These are phyloP conservation scores for Trypanosoma scelopori DNA, from an alignment of 208 protist genomes.

Conservation along the genomic window DNA sequence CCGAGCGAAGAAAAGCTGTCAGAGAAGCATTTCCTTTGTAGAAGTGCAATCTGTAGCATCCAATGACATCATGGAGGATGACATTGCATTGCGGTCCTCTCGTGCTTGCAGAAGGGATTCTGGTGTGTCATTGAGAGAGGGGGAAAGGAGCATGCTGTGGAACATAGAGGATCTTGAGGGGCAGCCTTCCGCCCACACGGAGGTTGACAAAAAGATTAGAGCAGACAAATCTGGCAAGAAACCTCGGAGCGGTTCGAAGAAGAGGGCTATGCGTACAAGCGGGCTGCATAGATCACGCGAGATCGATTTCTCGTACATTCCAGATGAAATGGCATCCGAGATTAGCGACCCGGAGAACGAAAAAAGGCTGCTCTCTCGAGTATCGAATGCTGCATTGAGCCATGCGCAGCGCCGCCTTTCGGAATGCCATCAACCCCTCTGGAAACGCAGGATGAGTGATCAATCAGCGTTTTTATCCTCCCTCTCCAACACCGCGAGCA, in stretches of 20 bases:
- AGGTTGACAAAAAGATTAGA: neutral
- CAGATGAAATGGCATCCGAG: slow-evolving; percentile 15
- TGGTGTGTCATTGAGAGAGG: neutral
- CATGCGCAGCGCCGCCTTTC: neutral
- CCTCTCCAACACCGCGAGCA: neutral
- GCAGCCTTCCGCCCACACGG: too few species aligned
- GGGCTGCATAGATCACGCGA: slow-evolving; percentile 7
- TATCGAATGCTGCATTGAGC: neutral
- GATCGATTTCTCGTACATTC: slow-evolving; percentile 27
- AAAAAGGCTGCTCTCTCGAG: neutral
- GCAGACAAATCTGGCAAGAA: neutral
- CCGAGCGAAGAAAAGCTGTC: neutral
- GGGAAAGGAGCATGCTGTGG: neutral
- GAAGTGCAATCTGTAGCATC: too few species aligned
- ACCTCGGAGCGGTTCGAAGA: neutral
- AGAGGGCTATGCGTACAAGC: neutral
- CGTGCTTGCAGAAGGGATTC: too few species aligned
- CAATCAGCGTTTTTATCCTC: neutral
- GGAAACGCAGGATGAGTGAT: neutral
- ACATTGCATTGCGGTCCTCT: neutral
- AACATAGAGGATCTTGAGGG: too few species aligned
- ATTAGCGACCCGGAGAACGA: slow-evolving; percentile 13
- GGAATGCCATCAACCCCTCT: neutral
- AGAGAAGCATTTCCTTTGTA: neutral
- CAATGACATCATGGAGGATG: neutral